A percentile compares a stretch with the other conserved stretches of the same genome.
These are phyloP conservation scores for Yarrowia divulgata DNA, from an alignment of 805 yeast genomes.

Conservation along the genomic window DNA sequence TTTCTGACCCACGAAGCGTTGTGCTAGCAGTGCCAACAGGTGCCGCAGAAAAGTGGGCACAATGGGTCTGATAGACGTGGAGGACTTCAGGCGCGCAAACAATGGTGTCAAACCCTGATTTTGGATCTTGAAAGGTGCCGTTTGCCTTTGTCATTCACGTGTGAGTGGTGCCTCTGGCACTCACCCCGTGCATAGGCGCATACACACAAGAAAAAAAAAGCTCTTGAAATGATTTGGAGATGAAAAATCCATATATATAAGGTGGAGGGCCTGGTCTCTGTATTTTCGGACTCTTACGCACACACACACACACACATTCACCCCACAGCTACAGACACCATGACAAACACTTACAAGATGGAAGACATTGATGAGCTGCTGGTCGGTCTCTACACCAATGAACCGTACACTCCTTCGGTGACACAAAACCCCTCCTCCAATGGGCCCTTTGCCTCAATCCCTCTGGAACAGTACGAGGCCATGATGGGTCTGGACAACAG, in stretches of 20 bases:
- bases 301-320: background rate
- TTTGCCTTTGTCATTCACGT: constrained; percentile 9
- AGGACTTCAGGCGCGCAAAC: background rate
- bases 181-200: constrained; percentile 9
- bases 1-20: constrained; percentile 3
- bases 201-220: background rate
- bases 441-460: constrained; percentile 17
- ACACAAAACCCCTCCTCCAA: background rate
- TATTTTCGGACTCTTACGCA: background rate
- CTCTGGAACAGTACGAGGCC: constrained; percentile 14
- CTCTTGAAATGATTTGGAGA: background rate
- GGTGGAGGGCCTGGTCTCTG: background rate
- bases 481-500: constrained; percentile 22
- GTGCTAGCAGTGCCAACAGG: background rate
- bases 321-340: background rate
- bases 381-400: constrained; percentile 10
- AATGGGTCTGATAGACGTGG: background rate
- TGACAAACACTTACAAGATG: background rate
- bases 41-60: background rate
- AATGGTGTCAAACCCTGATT: constrained; percentile 22
- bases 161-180: constrained; percentile 13
- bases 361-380: constrained; percentile 34
- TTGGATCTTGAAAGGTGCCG: background rate
- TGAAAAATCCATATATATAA: constrained; percentile 11
- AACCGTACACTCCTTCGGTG: background rate